Conservation (phyloP, 176 grass and related monocot species). For the Avena sativa region DNA sequence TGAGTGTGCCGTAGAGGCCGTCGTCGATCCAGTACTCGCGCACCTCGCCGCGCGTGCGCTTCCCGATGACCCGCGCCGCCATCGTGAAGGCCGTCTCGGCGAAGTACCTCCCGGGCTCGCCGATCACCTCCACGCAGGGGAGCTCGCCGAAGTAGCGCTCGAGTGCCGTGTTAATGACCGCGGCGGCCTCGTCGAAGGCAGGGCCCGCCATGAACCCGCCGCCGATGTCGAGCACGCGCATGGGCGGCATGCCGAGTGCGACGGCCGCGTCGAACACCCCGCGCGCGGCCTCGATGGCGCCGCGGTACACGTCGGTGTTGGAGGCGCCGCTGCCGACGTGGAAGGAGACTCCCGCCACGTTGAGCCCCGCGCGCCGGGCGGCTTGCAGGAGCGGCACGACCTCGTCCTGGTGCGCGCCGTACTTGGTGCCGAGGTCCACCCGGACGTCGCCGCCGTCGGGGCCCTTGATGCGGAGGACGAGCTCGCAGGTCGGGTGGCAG, state of each 20-base stretch:
- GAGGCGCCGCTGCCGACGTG: slow-evolving; percentile 10
- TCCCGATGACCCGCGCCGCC: slow-evolving; percentile 8
- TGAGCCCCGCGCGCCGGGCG: background rate
- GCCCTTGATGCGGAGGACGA: background rate
- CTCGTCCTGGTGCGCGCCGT: slow-evolving; percentile 12
- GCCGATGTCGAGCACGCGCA: slow-evolving; percentile 30
- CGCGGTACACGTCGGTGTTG: background rate
- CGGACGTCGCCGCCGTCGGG: background rate
- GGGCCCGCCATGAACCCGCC: slow-evolving; percentile 1
- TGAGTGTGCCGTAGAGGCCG: slow-evolving; percentile 5
- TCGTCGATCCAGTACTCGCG: slow-evolving; percentile 38
- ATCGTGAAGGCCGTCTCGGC: background rate
- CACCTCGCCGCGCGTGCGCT: slow-evolving; percentile 26
- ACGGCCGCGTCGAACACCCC: background rate
- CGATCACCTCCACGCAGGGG: slow-evolving; percentile 5
- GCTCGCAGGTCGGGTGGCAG: background rate
- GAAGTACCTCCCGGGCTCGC: slow-evolving; percentile 19
- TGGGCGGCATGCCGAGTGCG: background rate
- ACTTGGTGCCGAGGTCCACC: background rate
- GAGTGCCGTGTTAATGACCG: background rate
- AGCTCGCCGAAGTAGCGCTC: background rate
- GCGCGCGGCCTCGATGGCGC: background rate
- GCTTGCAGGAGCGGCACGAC: background rate
- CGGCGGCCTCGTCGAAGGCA: background rate
- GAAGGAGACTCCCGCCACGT: slow-evolving; percentile 7